A percentile compares a stretch with the other conserved stretches of the same genome.
Evolutionary conservation across 2,329 filamentous ascomycete genomes (phyloP).

Genomic region (Arthrobotrys musiformis): DNA sequence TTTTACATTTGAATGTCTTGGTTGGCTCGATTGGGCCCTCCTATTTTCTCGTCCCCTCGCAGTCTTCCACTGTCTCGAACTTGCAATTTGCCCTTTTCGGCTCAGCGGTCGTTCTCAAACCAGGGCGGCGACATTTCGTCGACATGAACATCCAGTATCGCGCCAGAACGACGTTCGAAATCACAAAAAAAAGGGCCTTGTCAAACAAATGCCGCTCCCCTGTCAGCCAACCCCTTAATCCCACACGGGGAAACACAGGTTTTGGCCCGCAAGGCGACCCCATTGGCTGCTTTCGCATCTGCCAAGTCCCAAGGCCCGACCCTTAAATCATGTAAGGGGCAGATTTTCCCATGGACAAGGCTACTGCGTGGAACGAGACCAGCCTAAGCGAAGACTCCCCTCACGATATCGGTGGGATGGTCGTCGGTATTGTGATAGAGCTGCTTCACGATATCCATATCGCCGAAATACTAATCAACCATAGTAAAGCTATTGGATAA

Average conservation of each 20-base stretch:
- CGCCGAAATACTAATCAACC: not conserved
- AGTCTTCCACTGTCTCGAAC: slow-evolving; percentile 7
- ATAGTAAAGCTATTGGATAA: not conserved
- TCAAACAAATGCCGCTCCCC: slow-evolving; percentile 29
- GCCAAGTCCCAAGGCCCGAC: slow-evolving; percentile 40
- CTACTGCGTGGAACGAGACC: slow-evolving; percentile 25
- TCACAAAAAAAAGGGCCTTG: slow-evolving; percentile 14
- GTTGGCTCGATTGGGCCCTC: slow-evolving; percentile 9
- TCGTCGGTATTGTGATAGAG: not conserved
- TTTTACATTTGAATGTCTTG: slow-evolving; percentile 42
- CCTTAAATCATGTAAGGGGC: slow-evolving; percentile 56
- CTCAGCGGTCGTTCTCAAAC: slow-evolving; percentile 17
- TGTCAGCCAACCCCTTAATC: slow-evolving; percentile 45
- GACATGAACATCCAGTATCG: slow-evolving; percentile 18
- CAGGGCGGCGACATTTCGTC: slow-evolving; percentile 25
- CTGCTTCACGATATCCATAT: not conserved
- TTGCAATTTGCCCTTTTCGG: slow-evolving; percentile 38
- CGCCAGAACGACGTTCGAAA: slow-evolving; percentile 24
- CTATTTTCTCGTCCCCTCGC: not conserved
- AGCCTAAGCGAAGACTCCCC: slow-evolving; percentile 28
- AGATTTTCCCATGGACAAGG: slow-evolving; percentile 47
- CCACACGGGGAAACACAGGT: slow-evolving; percentile 35
- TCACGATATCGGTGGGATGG: not conserved
- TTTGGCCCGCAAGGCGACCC: slow-evolving; percentile 30
- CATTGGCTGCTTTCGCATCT: slow-evolving; percentile 21